phyloP scores from a whole-genome alignment of 768 basidiomycete species.

The Cystobasidium tubakii region DNA sequence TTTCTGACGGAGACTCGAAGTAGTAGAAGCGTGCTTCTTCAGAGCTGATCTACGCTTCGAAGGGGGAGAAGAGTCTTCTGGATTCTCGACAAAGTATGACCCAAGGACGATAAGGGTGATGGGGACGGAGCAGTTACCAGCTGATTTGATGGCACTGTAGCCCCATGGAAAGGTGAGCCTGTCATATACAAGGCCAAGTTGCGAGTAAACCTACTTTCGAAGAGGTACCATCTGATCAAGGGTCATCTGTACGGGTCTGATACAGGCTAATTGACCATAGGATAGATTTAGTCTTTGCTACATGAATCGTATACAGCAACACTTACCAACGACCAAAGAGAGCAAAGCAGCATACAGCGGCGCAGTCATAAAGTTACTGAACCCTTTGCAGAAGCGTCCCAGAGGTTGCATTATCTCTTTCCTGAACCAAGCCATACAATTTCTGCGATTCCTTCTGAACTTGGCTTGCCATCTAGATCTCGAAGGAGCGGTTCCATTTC shows the following conservation, averaged over 20 bases:
- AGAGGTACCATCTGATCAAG: slow-evolving; percentile 57
- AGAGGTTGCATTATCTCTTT: slow-evolving; percentile 43
- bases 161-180: not conserved
- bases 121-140: slow-evolving; percentile 76
- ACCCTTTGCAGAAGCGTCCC: slow-evolving; percentile 37
- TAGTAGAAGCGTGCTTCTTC: not conserved
- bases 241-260: slow-evolving; percentile 66
- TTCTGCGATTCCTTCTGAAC: slow-evolving; percentile 43
- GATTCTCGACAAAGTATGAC: slow-evolving; percentile 57
- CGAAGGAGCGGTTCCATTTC: slow-evolving; percentile 1
- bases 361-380: slow-evolving; percentile 76
- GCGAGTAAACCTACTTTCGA: slow-evolving; percentile 47
- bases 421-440: slow-evolving; percentile 45
- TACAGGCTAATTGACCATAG: slow-evolving; percentile 60
- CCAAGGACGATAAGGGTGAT: slow-evolving; percentile 85
- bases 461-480: slow-evolving; percentile 39
- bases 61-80: slow-evolving; percentile 31
- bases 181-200: too few species aligned
- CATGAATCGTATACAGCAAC: not conserved
- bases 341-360: slow-evolving; percentile 55
- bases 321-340: slow-evolving; percentile 40
- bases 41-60: not conserved
- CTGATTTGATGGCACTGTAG: slow-evolving; percentile 56
- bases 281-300: slow-evolving; percentile 50
- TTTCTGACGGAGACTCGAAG: not conserved